These are phyloP conservation scores for Geotrichum ghanense DNA, from an alignment of 805 yeast species.

Conservation along the genomic window DNA sequence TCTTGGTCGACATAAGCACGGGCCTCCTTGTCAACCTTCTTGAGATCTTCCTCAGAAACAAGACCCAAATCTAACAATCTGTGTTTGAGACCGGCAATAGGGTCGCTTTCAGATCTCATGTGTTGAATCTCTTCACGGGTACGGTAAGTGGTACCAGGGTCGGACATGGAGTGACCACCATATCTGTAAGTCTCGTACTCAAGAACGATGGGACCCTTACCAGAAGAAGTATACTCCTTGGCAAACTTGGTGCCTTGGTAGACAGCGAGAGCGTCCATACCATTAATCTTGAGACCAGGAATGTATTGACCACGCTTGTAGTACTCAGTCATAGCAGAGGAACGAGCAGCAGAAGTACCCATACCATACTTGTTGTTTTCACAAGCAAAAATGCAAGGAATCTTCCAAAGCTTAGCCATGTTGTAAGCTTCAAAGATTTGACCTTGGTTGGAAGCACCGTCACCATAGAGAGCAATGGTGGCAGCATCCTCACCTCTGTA, in stretches of 20 bases:
- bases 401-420: conserved; percentile 98
- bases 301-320: conserved; percentile 99
- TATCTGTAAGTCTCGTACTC: conserved; percentile 99
- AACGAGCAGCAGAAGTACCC: conserved; percentile 98
- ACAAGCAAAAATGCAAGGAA: conserved; percentile 91
- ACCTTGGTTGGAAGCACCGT: conserved; percentile 99
- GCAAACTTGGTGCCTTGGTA: conserved; percentile 96
- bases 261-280: conserved; percentile 94
- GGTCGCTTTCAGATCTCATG: conserved; percentile 98
- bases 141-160: conserved; percentile 99
- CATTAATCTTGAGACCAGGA: conserved; percentile 96
- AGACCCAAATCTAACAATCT: conserved; percentile 70
- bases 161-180: conserved; percentile 99
- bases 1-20: conserved; percentile 93
- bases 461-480: conserved; percentile 89
- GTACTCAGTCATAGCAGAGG: conserved; percentile 93
- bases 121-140: conserved; percentile 99
- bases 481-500: conserved; percentile 68
- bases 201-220: conserved; percentile 91
- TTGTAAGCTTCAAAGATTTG: conserved; percentile 96
- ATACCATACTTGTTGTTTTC: conserved; percentile 99
- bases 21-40: conserved; percentile 89
- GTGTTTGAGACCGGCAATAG: conserved; percentile 91
- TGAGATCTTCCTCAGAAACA: conserved; percentile 91
- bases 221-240: conserved; percentile 86